Conservation (phyloP, 768 basidiomycete species). For the Mycena haematopus region DNA sequence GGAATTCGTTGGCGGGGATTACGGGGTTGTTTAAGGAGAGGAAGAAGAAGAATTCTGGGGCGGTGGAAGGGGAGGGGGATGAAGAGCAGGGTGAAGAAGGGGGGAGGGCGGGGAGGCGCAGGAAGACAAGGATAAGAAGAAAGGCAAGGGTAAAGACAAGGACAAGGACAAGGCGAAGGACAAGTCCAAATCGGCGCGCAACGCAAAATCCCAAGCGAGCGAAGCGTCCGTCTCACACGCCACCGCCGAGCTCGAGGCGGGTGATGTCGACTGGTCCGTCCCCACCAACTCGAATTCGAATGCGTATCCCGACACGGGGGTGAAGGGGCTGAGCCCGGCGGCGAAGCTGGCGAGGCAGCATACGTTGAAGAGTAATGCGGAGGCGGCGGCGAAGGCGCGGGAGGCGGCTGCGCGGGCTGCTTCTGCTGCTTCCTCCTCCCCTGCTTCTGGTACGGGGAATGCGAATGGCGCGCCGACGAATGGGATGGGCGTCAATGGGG, state of each 20-base stretch:
- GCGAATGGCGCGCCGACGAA: slow-evolving; percentile 8
- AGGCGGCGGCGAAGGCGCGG: slow-evolving; percentile 72
- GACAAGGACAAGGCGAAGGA: slow-evolving; percentile 54
- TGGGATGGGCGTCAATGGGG: slow-evolving; percentile 38
- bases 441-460: too few relatives aligned
- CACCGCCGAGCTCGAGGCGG: slow-evolving; percentile 83
- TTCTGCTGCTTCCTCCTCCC: slow-evolving; percentile 46
- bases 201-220: slow-evolving; percentile 67
- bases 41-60: slow-evolving; percentile 63
- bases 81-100: slow-evolving; percentile 55
- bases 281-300: too few relatives aligned
- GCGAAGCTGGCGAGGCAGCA: slow-evolving; percentile 90
- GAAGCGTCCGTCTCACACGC: slow-evolving; percentile 81
- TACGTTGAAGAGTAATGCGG: slow-evolving; percentile 87
- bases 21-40: slow-evolving; percentile 93
- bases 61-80: slow-evolving; percentile 40
- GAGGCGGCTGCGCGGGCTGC: slow-evolving; percentile 63
- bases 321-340: slow-evolving; percentile 87
- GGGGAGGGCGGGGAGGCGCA: slow-evolving; percentile 43
- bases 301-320: too few relatives aligned
- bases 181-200: slow-evolving; percentile 47
- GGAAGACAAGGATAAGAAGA: slow-evolving; percentile 56
- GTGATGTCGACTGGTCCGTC: slow-evolving; percentile 70
- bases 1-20: slow-evolving; percentile 90
- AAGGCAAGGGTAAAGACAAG: slow-evolving; percentile 63